phyloP scores from a whole-genome alignment of 306 rosid species.

The Erythrophleum fordii region DNA sequence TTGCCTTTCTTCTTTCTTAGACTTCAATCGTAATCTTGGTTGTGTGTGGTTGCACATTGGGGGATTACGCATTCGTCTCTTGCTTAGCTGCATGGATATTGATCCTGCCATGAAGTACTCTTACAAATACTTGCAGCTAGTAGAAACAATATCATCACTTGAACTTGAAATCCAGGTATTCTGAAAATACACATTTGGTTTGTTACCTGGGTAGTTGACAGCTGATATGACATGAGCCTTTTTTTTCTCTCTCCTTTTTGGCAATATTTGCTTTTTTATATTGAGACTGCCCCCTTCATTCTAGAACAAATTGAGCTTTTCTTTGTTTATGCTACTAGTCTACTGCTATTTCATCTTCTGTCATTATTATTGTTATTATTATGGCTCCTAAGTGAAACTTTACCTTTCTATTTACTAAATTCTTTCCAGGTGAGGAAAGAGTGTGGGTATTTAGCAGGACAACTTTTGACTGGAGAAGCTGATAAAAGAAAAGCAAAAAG shows the following conservation, averaged over 20 bases:
- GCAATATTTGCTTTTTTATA: not conserved
- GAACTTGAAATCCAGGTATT: constrained; percentile 86
- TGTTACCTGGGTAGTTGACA: not conserved
- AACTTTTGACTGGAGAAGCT: constrained; percentile 53
- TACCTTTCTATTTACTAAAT: constrained; percentile 2
- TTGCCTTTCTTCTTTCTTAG: constrained; percentile 36
- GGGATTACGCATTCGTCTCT: constrained; percentile 68
- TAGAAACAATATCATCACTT: constrained; percentile 66
- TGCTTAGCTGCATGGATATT: constrained; percentile 71
- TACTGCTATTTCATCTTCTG: not conserved
- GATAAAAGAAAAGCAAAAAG: constrained; percentile 56
- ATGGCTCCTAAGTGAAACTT: not conserved
- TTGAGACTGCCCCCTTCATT: not conserved
- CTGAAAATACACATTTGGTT: not conserved
- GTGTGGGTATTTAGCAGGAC: constrained; percentile 73
- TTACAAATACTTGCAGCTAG: constrained; percentile 64
- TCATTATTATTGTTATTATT: not conserved
- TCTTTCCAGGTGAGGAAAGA: constrained; percentile 75
- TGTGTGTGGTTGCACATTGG: constrained; percentile 81
- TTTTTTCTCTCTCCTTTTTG: not conserved
- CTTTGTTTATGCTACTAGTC: not conserved
- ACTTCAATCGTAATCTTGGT: constrained; percentile 58
- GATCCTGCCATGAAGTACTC: constrained; percentile 86
- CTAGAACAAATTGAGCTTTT: not conserved
- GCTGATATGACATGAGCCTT: not conserved